phyloP scores from a whole-genome alignment of 176 grass and related monocot species.

The Paspalum vaginatum region DNA sequence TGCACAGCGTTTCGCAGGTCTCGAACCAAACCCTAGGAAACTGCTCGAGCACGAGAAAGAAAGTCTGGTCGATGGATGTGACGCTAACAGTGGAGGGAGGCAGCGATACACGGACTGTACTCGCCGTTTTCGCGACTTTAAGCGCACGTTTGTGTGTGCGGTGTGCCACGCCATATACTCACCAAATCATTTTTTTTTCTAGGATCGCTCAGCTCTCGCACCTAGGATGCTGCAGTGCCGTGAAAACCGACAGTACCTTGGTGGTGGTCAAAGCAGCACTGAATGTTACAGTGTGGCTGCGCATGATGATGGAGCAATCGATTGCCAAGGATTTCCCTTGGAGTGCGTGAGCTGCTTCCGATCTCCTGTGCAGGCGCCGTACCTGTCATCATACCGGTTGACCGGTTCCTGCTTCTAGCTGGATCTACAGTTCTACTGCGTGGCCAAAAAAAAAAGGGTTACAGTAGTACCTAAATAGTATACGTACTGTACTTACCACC shows the following conservation, averaged over 20 bases:
- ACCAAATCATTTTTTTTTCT: neutral
- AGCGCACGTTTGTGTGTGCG: constrained; percentile 1
- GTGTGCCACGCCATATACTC: too few relatives aligned
- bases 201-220: neutral
- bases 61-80: neutral
- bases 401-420: neutral
- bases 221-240: neutral
- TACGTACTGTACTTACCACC: neutral
- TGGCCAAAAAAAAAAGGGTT: neutral
- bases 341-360: neutral
- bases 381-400: neutral
- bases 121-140: constrained; percentile 6
- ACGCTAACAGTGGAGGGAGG: neutral
- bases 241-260: neutral
- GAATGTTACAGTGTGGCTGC: neutral
- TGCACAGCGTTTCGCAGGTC: neutral
- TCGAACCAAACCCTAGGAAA: neutral
- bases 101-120: neutral
- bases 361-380: neutral
- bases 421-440: neutral
- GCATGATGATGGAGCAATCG: constrained; percentile 43
- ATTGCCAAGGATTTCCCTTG: constrained; percentile 22
- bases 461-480: neutral
- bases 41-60: too few relatives aligned
- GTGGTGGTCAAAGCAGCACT: neutral